Evolutionary conservation across 257 asterid species (phyloP), one percentile per base, ranked within the genome.

Genomic region (Capsicum pubescens): DNA sequence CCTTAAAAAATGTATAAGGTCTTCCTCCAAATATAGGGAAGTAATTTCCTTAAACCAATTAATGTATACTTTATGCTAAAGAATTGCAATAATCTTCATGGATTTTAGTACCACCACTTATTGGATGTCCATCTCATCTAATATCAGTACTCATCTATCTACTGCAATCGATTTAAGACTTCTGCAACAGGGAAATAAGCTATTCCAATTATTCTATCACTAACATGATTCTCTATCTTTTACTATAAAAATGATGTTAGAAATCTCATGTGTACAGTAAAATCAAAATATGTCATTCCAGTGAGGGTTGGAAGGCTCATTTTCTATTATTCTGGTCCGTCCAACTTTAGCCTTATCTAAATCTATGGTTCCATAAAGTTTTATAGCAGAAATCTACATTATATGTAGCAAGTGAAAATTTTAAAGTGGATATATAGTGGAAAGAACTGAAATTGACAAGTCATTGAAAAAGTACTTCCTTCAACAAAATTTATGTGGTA

Each of bases 171-270:
- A 42, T 76, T 86, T 55, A 87, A 66, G 17, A 93, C 36, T 46
- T 95, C 95, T 76, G 86, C 91, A 17, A 90, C 99, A 1, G 93
- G 90, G 2, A 93, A 85, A 83, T 91, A 90, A n/a, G 98, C 98
- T 71, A 97, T 84, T 13, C 98, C 99, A 7, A 95, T 92, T 26
- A 96, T 72, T 9, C 93, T 92, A 21, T 98, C 98, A 14, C 97
- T 98, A 0, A 96, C 55, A 2, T 91, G 92, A 70, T 94, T 85
- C 11, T 66, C 89, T n/a, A 46, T 91, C 90, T 84, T 94, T 96
- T 68, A 96, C 83, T 0, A 97, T 91, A 89, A 96, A 96, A 36
- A 94, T 83, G 48, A 96, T 86, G 85, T 91, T 81, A 19, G 96
- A 91, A 46, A 93, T 87, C 9, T 68, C 82, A 72, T 93, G 98